Percentiles rank a stretch among this genome's conserved stretches.
Evolutionary conservation across 202 grass and related monocot species (phyloP).

Genomic region (Eragrostis tef): DNA sequence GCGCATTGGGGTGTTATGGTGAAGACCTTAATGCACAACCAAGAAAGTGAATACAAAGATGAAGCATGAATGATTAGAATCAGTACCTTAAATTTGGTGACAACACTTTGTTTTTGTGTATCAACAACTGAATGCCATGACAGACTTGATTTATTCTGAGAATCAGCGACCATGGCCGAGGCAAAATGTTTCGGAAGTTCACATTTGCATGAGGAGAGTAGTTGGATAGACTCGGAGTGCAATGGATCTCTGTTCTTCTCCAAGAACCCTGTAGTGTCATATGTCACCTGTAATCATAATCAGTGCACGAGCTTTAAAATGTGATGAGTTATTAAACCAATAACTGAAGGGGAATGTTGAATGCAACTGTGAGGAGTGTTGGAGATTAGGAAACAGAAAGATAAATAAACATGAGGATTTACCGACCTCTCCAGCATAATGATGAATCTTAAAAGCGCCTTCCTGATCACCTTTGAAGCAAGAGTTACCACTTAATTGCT

Average conservation of each 20-base stretch:
- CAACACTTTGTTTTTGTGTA: slow-evolving; percentile 82
- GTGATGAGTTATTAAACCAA: slow-evolving; percentile 19
- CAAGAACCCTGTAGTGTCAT: slow-evolving; percentile 85
- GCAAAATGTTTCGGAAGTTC: slow-evolving; percentile 77
- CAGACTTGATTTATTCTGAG: slow-evolving; percentile 61
- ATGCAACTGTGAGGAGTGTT: not conserved
- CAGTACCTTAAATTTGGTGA: slow-evolving; percentile 89
- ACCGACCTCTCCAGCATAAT: slow-evolving; percentile 98
- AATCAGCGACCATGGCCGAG: slow-evolving; percentile 61
- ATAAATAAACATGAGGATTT: slow-evolving; percentile 31
- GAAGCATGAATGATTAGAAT: slow-evolving; percentile 20
- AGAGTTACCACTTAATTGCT: slow-evolving; percentile 73
- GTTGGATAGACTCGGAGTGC: slow-evolving; percentile 65
- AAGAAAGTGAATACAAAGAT: slow-evolving; percentile 26
- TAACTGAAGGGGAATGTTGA: slow-evolving; percentile 18
- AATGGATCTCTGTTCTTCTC: slow-evolving; percentile 93
- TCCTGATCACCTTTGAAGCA: slow-evolving; percentile 79
- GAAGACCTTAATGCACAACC: not conserved
- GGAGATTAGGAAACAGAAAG: slow-evolving; percentile 13
- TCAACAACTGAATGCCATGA: slow-evolving; percentile 56
- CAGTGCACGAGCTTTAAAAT: slow-evolving; percentile 23
- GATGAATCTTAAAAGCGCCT: slow-evolving; percentile 69
- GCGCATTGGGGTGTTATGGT: slow-evolving; percentile 11
- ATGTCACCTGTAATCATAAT: slow-evolving; percentile 69
- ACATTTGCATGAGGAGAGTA: slow-evolving; percentile 70